Evolutionary conservation across 169 alveolate genomes (phyloP).

Genomic region (Plasmodium berghei): DNA sequence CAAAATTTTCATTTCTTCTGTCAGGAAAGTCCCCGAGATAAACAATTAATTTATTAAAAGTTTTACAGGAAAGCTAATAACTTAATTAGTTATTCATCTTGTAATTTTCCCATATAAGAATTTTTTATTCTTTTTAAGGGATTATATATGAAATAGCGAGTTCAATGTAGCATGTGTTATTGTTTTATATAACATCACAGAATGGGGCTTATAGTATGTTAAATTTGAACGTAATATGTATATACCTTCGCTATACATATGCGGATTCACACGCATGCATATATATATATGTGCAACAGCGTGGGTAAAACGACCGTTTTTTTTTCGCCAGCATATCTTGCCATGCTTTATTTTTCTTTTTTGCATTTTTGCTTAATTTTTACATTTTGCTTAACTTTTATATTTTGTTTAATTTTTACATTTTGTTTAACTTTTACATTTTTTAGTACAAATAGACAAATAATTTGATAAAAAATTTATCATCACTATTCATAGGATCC

Average conservation of each 20-base stretch:
- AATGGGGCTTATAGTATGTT: constrained; percentile 78
- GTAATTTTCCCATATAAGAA: constrained; percentile 15
- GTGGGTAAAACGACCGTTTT: background rate
- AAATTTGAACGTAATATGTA: constrained; percentile 22
- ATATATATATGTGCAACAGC: background rate
- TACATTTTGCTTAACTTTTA: background rate
- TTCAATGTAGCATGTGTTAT: constrained; percentile 65
- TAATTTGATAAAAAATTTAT: too few relatives aligned
- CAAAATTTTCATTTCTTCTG: constrained; percentile 71
- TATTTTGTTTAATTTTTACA: too few relatives aligned
- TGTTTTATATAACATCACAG: constrained; percentile 35
- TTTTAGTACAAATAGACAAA: too few relatives aligned
- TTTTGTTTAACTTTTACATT: too few relatives aligned
- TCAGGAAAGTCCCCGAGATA: constrained; percentile 78
- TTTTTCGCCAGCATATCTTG: background rate
- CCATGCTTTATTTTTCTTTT: background rate
- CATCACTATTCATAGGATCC: too few relatives aligned
- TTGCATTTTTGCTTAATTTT: background rate
- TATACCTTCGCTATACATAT: background rate
- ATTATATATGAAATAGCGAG: constrained; percentile 61
- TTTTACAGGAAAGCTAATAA: constrained; percentile 70
- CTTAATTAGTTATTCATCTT: constrained; percentile 71
- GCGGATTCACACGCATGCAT: constrained; percentile 1
- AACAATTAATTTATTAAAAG: constrained; percentile 2
- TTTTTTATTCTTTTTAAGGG: background rate